phyloP scores from a whole-genome alignment of 441 rosid genomes.

The Populus hybrid region DNA sequence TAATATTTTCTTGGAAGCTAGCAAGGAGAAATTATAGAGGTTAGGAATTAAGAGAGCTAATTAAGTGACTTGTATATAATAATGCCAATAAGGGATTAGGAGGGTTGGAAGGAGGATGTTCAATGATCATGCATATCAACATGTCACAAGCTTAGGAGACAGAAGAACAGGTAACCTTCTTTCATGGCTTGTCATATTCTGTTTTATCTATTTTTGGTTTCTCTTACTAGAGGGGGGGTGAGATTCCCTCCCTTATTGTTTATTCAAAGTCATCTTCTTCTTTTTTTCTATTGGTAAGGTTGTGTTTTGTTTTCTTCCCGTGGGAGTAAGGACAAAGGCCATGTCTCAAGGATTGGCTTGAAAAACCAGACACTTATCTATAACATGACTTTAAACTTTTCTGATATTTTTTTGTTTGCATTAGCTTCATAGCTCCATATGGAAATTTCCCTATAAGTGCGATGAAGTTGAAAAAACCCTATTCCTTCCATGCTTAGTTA shows the following conservation, averaged over 20 bases:
- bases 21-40: neutral
- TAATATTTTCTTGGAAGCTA: neutral
- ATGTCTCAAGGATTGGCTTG: neutral
- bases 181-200: slow-evolving; percentile 30
- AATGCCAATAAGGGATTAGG: neutral
- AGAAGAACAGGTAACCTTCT: slow-evolving; percentile 26
- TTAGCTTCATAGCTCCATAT: neutral
- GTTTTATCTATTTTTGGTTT: neutral
- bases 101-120: neutral
- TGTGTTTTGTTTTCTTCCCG: neutral
- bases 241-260: neutral
- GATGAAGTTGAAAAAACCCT: neutral
- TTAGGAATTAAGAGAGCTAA: neutral
- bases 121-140: slow-evolving; percentile 2
- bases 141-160: slow-evolving; percentile 28
- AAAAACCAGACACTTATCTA: neutral
- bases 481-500: neutral
- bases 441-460: neutral
- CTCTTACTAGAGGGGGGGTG: neutral
- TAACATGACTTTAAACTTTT: neutral
- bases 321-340: slow-evolving; percentile 11
- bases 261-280: slow-evolving; percentile 5
- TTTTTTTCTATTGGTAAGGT: slow-evolving; percentile 6
- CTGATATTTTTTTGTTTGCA: slow-evolving; percentile 14
- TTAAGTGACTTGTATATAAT: neutral